Evolutionary conservation across 805 yeast genomes (phyloP).

Genomic region (Cyberlindnera xylosilytica): DNA sequence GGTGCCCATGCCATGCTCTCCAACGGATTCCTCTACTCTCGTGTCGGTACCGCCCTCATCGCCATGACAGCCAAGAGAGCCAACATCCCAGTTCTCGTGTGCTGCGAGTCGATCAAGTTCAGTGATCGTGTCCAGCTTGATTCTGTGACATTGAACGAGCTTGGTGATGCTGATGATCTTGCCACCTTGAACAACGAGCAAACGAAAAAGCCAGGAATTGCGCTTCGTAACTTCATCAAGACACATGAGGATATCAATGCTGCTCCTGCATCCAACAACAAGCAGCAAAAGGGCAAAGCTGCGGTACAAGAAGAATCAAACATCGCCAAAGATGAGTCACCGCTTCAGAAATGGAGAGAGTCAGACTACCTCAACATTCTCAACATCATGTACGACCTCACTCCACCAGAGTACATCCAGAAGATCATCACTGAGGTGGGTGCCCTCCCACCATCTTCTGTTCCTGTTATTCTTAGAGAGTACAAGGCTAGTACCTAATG

Average conservation of each 20-base stretch:
- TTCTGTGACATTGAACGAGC: constrained; percentile 90
- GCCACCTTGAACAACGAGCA: constrained; percentile 41
- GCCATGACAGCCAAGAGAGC: constrained; percentile 88
- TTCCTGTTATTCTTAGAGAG: constrained; percentile 93
- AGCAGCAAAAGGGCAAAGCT: constrained; percentile 27
- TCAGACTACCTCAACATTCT: constrained; percentile 65
- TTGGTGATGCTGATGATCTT: constrained; percentile 76
- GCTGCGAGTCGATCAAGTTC: constrained; percentile 93
- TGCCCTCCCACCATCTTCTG: constrained; percentile 95
- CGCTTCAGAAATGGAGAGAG: constrained; percentile 60
- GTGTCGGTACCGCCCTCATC: constrained; percentile 92
- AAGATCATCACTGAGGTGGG: constrained; percentile 96
- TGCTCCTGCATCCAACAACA: constrained; percentile 17
- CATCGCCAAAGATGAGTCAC: constrained; percentile 34
- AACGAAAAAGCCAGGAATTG: constrained; percentile 46
- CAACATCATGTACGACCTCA: constrained; percentile 87
- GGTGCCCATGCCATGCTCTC: constrained; percentile 98
- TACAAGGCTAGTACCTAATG: constrained; percentile 45
- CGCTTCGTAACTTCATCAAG: constrained; percentile 61
- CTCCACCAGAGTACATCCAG: constrained; percentile 90
- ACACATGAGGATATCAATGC: constrained; percentile 27
- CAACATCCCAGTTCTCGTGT: constrained; percentile 90
- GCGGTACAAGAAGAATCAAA: constrained; percentile 12
- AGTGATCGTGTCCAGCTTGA: constrained; percentile 94
- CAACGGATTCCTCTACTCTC: constrained; percentile 86